These are phyloP conservation scores for Omphalea diandra DNA, from an alignment of 441 rosid species.

Conservation along the genomic window DNA sequence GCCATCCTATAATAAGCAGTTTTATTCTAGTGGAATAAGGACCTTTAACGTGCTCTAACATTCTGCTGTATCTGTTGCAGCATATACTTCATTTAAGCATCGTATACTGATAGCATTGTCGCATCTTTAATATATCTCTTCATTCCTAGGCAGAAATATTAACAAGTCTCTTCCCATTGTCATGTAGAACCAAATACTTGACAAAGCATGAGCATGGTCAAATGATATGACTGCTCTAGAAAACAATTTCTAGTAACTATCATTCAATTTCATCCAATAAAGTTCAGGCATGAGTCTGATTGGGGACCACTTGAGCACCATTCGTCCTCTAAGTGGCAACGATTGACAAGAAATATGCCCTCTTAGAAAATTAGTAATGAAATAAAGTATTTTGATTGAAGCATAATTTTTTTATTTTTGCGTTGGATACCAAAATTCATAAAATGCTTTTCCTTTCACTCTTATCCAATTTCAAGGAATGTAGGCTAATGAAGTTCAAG, in stretches of 20 bases:
- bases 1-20: too few relatives aligned
- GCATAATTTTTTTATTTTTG: background rate
- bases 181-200: background rate
- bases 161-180: background rate
- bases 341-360: background rate
- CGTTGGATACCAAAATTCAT: background rate
- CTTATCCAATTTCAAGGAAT: background rate
- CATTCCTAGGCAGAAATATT: constrained; percentile 5
- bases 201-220: background rate
- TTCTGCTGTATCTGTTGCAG: too few relatives aligned
- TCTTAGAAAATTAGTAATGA: background rate
- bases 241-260: background rate
- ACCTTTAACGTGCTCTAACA: too few relatives aligned
- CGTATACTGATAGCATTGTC: too few relatives aligned
- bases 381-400: background rate
- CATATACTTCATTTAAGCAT: too few relatives aligned
- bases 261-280: background rate
- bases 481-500: background rate
- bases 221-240: background rate
- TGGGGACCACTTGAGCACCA: background rate
- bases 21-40: too few relatives aligned
- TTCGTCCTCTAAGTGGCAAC: background rate
- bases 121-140: too few relatives aligned
- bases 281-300: background rate
- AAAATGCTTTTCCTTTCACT: background rate